Conservation (phyloP, 2,329 filamentous ascomycete species). For the Colletotrichum ledebouriae region DNA sequence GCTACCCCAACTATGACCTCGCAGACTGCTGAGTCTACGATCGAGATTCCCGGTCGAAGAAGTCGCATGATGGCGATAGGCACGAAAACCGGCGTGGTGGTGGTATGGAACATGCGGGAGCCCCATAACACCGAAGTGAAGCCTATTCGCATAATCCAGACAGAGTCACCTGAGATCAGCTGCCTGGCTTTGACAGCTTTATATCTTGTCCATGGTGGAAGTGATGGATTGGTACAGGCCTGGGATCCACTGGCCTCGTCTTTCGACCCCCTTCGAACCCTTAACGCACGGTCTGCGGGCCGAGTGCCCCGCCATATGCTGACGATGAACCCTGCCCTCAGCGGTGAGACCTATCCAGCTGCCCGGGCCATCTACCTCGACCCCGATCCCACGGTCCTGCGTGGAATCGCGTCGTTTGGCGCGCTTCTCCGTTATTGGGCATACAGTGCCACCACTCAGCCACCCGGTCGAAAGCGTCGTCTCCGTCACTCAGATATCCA, state of each 20-base stretch:
- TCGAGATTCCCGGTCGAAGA: constrained; percentile 85
- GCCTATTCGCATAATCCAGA: constrained; percentile 86
- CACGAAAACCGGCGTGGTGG: constrained; percentile 80
- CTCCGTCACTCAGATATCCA: constrained; percentile 75
- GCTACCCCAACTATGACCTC: constrained; percentile 62
- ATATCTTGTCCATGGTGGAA: constrained; percentile 92
- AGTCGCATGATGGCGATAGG: constrained; percentile 86
- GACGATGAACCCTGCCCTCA: constrained; percentile 67
- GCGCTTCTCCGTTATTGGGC: constrained; percentile 93
- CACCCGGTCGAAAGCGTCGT: constrained; percentile 83
- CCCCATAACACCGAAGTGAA: constrained; percentile 70
- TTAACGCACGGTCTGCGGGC: constrained; percentile 87
- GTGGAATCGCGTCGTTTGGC: constrained; percentile 89
- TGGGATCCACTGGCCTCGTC: constrained; percentile 96
- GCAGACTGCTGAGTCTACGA: constrained; percentile 43
- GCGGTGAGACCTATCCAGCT: constrained; percentile 82
- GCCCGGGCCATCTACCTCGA: constrained; percentile 89
- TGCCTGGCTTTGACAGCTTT: constrained; percentile 86
- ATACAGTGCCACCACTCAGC: constrained; percentile 86
- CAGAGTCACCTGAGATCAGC: constrained; percentile 89
- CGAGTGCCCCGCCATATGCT: constrained; percentile 81
- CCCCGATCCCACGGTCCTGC: constrained; percentile 85
- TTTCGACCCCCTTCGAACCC: constrained; percentile 81
- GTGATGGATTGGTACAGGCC: constrained; percentile 93
- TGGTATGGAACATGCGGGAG: constrained; percentile 88